These are phyloP conservation scores for Russula brevipes DNA, from an alignment of 768 basidiomycete species.

Conservation along the genomic window DNA sequence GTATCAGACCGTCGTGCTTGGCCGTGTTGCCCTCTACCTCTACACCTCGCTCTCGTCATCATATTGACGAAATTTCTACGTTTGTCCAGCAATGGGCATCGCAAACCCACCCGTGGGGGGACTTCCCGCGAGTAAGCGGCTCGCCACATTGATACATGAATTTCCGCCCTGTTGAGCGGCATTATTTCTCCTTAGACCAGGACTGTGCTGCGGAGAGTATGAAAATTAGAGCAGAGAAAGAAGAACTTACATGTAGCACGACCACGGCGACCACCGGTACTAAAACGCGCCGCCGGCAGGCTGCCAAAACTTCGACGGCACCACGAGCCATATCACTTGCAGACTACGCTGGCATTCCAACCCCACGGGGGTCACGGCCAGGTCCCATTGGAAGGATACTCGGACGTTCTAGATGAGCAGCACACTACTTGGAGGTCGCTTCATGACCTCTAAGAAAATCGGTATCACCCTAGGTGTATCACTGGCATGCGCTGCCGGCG, in stretches of 20 bases:
- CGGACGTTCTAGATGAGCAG: no score
- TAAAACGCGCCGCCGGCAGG: background rate
- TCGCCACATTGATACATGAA: background rate
- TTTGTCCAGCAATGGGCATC: background rate
- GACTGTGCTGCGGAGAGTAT: background rate
- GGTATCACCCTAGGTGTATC: no score
- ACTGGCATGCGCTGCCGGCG: no score
- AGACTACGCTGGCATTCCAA: no score
- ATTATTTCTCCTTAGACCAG: background rate
- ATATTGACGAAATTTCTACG: background rate
- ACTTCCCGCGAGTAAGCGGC: background rate
- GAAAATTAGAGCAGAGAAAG: background rate
- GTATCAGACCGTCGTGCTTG: no score
- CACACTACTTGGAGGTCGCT: no score
- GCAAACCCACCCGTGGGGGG: background rate
- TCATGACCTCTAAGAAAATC: no score
- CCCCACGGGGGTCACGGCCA: no score
- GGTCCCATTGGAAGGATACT: no score
- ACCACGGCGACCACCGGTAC: background rate
- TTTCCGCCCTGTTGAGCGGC: background rate
- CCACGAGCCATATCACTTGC: no score
- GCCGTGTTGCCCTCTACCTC: no score
- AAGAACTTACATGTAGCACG: background rate
- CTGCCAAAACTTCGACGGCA: background rate
- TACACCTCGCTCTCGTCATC: no score